Evolutionary conservation across 257 asterid species (phyloP).

Genomic region (Solanum neorickii): DNA sequence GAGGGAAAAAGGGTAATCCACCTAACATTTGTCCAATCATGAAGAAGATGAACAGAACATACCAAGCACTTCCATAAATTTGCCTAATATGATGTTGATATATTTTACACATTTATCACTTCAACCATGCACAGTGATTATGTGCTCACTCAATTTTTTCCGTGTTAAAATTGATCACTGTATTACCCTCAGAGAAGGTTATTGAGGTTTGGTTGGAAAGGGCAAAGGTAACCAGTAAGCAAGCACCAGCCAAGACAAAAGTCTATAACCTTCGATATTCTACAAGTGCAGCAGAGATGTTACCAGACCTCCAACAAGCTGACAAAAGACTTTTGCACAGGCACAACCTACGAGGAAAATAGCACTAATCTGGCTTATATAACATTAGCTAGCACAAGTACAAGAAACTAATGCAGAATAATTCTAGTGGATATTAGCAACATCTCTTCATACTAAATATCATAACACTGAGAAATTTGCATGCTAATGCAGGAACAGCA

Average conservation of each 20-base stretch:
- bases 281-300: background rate
- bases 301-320: background rate
- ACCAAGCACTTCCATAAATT: background rate
- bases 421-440: background rate
- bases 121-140: background rate
- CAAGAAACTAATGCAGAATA: background rate
- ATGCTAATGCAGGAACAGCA: background rate
- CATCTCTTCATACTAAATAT: background rate
- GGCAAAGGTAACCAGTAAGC: background rate
- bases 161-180: background rate
- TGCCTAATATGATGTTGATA: background rate
- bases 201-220: background rate
- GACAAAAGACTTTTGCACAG: background rate
- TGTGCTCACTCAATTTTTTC: background rate
- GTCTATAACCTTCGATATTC: background rate
- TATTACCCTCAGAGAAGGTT: background rate
- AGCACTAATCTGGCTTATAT: background rate
- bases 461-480: background rate
- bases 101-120: background rate
- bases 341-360: background rate
- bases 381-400: background rate
- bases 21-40: no score
- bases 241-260: background rate
- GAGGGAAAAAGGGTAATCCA: no score
- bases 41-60: no score